Evolutionary conservation across 1,284 basidiomycete species (phyloP).

Genomic region (Tilletiopsis washingtonensis): DNA sequence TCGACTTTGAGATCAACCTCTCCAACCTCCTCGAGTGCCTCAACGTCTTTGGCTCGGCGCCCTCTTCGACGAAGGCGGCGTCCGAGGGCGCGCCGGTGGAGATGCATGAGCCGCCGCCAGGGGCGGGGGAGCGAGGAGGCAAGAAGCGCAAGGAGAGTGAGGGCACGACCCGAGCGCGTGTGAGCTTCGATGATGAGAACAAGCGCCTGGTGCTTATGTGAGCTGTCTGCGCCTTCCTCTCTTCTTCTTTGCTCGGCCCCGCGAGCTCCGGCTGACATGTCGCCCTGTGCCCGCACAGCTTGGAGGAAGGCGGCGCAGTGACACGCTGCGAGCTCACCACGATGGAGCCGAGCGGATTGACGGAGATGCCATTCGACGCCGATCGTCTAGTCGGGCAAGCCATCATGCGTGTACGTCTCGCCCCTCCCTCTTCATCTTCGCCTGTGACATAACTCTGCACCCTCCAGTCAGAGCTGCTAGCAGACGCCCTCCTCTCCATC

Average conservation of each 20-base stretch:
- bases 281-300: conserved; percentile 52
- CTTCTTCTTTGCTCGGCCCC: neutral
- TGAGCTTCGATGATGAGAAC: conserved; percentile 72
- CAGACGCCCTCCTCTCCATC: neutral
- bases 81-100: no score
- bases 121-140: conserved; percentile 10
- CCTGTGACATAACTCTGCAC: no score
- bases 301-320: conserved; percentile 76
- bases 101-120: no score
- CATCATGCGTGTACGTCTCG: neutral
- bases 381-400: conserved; percentile 9
- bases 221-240: conserved; percentile 47
- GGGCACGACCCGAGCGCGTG: conserved; percentile 70
- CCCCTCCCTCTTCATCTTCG: neutral
- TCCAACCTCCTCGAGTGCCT: conserved; percentile 76
- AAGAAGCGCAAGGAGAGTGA: conserved; percentile 46
- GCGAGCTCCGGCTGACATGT: neutral
- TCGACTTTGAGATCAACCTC: conserved; percentile 70
- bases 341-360: conserved; percentile 69
- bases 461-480: neutral
- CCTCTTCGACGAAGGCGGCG: conserved; percentile 22
- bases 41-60: conserved; percentile 80
- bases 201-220: conserved; percentile 76
- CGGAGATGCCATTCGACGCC: conserved; percentile 68
- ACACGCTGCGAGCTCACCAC: conserved; percentile 82